Base-by-base conservation (phyloP, 192 early-diverging fungal species). In the Chytriomyces confervae region DNA sequence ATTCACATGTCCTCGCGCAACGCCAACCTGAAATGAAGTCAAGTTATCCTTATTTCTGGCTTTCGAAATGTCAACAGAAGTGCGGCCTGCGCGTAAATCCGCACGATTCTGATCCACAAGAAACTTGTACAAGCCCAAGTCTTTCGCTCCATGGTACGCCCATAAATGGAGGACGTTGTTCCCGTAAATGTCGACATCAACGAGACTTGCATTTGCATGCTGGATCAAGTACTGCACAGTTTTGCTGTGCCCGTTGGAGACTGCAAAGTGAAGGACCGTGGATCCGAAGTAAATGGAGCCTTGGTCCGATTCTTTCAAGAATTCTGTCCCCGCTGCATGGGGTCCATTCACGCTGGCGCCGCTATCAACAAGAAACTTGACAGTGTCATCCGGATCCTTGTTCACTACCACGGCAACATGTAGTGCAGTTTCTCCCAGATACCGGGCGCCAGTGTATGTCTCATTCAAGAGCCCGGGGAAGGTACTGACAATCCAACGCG, bases 101-200 rank as follows among this genome's bases (percentile, higher is more conserved):
- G 20, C 7, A 18, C 13, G 9, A 29, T 77, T 77, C 18, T 44
- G 13, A n/a, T 13, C 20, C 23, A 36, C 9, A 16, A 76, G 47
- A 27, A 51, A 76, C 7, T 50, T 16, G 49, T 50, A 76, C 44
- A 76, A 45, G 10, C 16, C 29, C 11, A 76, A 8, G 64, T 76
- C 48, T 29, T 66, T 45, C 20, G 68, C 49, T 5, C 80, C 81
- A 46, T 68, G 79, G 61, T 57, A 80, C 13, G 77, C 76, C 51
- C 80, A 16, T 16, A 76, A 62, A 50, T 82, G 81, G 36, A 82
- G 66, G 7, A 77, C 81, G 71, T 75, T 82, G 77, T 82, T 82
- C 6, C 74, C 74, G 36, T 76, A 66, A 29, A 76, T 24, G 48
- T 76, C 74, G 13, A 76, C 50, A 5, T 20, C 48, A 29, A 47